Percentiles rank a stretch among this genome's conserved stretches.
Evolutionary conservation across 106 monocot genomes (phyloP).

Genomic region (Dioscorea zingiberensis): DNA sequence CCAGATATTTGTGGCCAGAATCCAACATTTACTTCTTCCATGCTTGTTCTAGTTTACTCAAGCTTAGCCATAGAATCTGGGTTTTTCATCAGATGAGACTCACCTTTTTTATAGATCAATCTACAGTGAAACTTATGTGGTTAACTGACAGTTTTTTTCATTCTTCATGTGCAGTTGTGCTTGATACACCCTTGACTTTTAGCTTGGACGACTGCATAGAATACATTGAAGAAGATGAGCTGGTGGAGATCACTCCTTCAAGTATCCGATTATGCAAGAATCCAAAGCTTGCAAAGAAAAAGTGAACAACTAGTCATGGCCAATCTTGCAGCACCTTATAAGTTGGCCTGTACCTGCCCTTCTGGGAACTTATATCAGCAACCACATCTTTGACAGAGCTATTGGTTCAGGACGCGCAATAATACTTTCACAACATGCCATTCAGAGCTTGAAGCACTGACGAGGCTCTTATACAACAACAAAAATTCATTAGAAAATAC

Average conservation of each 20-base stretch:
- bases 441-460: background rate
- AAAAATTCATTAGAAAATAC: background rate
- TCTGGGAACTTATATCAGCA: background rate
- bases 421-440: background rate
- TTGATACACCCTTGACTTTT: constrained; percentile 66
- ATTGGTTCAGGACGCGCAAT: too few species aligned
- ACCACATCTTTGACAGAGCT: background rate
- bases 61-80: too few species aligned
- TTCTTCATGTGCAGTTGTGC: constrained; percentile 70
- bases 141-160: background rate
- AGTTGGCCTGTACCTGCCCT: background rate
- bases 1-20: too few species aligned
- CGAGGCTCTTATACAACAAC: background rate
- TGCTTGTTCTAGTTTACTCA: too few species aligned
- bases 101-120: too few species aligned
- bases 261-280: constrained; percentile 96
- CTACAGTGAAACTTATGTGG: too few species aligned
- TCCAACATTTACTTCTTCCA: too few species aligned
- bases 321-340: background rate
- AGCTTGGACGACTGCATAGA: constrained; percentile 99
- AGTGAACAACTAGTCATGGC: background rate
- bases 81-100: too few species aligned
- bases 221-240: constrained; percentile 97
- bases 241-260: constrained; percentile 82
- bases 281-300: constrained; percentile 64